Base-by-base conservation (phyloP, 768 basidiomycete species). In the Antrodiella citrinella region DNA sequence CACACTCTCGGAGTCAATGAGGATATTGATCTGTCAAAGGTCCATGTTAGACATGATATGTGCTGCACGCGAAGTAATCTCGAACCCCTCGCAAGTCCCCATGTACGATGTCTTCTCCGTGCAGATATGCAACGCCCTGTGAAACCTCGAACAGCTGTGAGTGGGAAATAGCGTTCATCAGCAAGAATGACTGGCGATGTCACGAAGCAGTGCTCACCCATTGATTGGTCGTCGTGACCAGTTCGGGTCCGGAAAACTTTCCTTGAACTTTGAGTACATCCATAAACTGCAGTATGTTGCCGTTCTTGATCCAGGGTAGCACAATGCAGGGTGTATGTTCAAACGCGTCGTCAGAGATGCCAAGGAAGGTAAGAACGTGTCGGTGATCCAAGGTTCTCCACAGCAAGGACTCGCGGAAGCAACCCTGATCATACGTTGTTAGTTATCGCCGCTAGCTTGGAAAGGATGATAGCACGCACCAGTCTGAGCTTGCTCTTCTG, bases 71-170 rank as follows among this genome's bases (percentile, higher is more conserved):
- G 20, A 44, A 20, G 41, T 10, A 13, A 11, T 9, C 11, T 26
- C 42, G 13, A 10, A 51, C 49, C 15, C 49, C 49, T 7, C 44
- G 44, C 13, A 51, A 21, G 35, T 51, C 44, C 11, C 43, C 49
- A 25, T 51, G 49, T 4, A 51, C 44, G 18, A 51, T 39, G 19
- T 25, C 49, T 45, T 51, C 49, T 10, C 24, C 23, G 26, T 51
- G 49, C 18, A 51, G 43, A 23, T 51, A 51, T 18, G 43, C 42
- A 5, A 51, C n/a, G 9, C 49, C 49, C 11, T 46, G 43, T 7
- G 49, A 24, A n/a, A 51, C 45, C 25, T 51, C 30, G 15, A 9
- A 45, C 49, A 45, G 42, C 26, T 11, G 25, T 5, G n/a, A n/a
- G n/a, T n/a, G n/a, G n/a, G n/a, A n/a, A n/a, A n/a, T n/a, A n/a